These are phyloP conservation scores for Nemania sp. DNA, from an alignment of 2,329 filamentous ascomycete genomes.

Conservation along the genomic window DNA sequence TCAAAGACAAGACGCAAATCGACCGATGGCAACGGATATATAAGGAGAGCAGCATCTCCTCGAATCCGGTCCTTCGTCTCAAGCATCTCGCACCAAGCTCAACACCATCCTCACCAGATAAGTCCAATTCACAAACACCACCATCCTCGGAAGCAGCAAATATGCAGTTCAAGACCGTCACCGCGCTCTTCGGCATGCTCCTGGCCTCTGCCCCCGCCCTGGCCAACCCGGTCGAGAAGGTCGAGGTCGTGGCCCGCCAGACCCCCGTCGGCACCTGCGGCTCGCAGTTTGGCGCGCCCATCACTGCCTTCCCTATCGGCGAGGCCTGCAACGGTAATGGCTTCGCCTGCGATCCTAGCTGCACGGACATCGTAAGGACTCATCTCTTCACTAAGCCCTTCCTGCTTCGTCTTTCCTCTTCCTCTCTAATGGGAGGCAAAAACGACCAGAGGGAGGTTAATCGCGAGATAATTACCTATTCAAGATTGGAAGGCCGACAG, in stretches of 20 bases:
- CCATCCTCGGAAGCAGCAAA: slow-evolving; percentile 2
- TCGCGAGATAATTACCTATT: background rate
- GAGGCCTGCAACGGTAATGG: slow-evolving; percentile 22
- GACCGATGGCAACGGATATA: background rate
- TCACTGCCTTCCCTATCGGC: slow-evolving; percentile 23
- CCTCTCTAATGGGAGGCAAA: background rate
- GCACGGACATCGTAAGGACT: slow-evolving; percentile 23
- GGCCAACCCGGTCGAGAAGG: slow-evolving; percentile 14
- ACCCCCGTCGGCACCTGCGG: slow-evolving; percentile 21
- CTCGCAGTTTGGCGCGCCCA: slow-evolving; percentile 25
- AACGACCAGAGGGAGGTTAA: background rate
- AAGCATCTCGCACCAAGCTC: slow-evolving; percentile 3
- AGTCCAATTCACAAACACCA: background rate
- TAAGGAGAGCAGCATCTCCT: slow-evolving; percentile 5
- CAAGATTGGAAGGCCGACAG: background rate
- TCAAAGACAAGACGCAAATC: background rate
- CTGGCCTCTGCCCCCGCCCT: slow-evolving; percentile 21
- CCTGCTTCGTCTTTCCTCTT: background rate
- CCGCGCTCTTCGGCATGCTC: slow-evolving; percentile 22
- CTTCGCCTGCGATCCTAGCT: slow-evolving; percentile 23
- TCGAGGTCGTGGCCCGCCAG: slow-evolving; percentile 15
- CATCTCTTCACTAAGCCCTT: background rate
- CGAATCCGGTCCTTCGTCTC: background rate
- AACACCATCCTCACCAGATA: background rate
- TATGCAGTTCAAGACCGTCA: slow-evolving; percentile 21